Percentiles rank a stretch among this genome's conserved stretches.
Conservation (phyloP, 352 stramenopile species). For the Phytophthora ohioensis region DNA sequence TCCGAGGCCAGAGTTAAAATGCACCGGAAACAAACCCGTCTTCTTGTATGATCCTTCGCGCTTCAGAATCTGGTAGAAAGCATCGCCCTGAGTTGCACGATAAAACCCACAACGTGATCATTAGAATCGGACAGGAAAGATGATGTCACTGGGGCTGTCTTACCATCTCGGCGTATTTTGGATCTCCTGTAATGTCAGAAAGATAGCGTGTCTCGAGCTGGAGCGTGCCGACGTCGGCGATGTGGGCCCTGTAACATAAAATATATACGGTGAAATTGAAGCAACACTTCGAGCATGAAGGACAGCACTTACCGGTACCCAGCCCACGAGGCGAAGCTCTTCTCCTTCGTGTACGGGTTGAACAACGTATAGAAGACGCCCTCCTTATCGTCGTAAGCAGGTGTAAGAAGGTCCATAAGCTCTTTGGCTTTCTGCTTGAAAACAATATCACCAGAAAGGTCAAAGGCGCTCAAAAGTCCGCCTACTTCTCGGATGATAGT, state of each 20-base stretch:
- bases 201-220: conserved; percentile 88
- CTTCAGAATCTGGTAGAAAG: conserved; percentile 53
- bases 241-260: conserved; percentile 53
- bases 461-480: conserved; percentile 96
- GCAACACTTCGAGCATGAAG: background rate
- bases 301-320: conserved; percentile 40
- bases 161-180: too few species aligned
- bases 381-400: conserved; percentile 89
- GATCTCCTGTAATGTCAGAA: conserved; percentile 78
- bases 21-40: conserved; percentile 91
- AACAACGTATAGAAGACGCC: conserved; percentile 93
- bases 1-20: conserved; percentile 52
- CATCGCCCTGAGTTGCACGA: conserved; percentile 56
- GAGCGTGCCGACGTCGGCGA: conserved; percentile 87
- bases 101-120: too few species aligned
- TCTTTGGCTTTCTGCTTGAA: conserved; percentile 93
- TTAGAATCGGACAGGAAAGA: too few species aligned
- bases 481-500: conserved; percentile 98
- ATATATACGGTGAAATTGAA: background rate
- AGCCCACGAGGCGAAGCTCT: conserved; percentile 51
- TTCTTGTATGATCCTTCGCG: conserved; percentile 62
- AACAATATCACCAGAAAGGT: conserved; percentile 84
- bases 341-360: conserved; percentile 85
- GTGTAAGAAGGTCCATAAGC: conserved; percentile 83
- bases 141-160: too few species aligned